Base-by-base conservation (phyloP, 139 green algal genomes). In the Gonium pectorale region DNA sequence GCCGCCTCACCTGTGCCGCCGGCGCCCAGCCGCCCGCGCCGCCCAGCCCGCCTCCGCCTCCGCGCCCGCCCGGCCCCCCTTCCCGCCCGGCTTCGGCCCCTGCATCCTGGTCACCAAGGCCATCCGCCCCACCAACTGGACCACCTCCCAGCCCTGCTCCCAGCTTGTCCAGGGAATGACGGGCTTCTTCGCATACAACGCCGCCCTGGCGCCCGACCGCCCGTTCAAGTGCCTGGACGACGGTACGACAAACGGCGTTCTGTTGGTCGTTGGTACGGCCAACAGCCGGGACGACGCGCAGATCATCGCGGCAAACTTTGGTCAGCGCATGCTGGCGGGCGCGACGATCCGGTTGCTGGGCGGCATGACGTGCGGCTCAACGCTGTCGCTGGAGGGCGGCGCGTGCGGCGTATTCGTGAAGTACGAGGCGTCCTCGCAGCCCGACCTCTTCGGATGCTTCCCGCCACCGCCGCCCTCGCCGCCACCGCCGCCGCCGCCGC, bases 211-310 rank as follows among this genome's bases (percentile, higher is more conserved):
- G 37, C 31, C 60, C 9, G 54, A 59, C 41, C 41, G 60, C 3
- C 0, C 6, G 0, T 83, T 83, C 62, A 38, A 11, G 22, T 83
- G 77, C 77, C 43, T 83, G 3, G 62, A 83, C 31, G 62, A 83
- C 77, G 77, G 77, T 31, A n/a, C 31, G 17, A 66, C 60, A 9
- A 83, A 83, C 77, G 77, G 77, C 15, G 56, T 62, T 2, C 27
- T 83, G 62, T 24, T 83, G 62, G 77, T 83, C 11, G 77, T 83
- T 41, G 77, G 77, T 43, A 83, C 77, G 43, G 77, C 77, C 54
- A 21, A 7, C 60, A 83, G 43, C 31, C 77, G 43, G 2, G 31
- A 73, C 0, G 77, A 83, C 60, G 77, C 41, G 7, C 2, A 22
- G 11, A 33, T 49, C 26, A 49, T 83, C 31, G 40, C 4, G 0